Evolutionary conservation across 169 alveolate species (phyloP).

Genomic region (Condylostoma magnum): DNA sequence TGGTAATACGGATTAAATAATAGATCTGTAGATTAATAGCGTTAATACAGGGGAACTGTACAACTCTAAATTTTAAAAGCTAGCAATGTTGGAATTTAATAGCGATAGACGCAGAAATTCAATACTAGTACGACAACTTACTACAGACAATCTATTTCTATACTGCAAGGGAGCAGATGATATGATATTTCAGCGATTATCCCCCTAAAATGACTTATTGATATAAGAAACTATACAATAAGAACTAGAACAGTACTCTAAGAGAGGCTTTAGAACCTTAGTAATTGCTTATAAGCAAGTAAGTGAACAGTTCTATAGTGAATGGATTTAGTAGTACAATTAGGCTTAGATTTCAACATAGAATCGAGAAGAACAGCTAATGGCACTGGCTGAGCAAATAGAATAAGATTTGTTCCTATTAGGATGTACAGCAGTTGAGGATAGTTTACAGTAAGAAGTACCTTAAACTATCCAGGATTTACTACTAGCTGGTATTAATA

Average conservation of each 20-base stretch:
- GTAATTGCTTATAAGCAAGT: conserved; percentile 71
- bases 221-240: conserved; percentile 41
- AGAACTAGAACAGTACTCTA: conserved; percentile 49
- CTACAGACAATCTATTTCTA: conserved; percentile 42
- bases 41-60: neutral
- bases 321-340: conserved; percentile 46
- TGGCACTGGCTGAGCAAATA: conserved; percentile 77
- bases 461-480: conserved; percentile 94
- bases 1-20: conserved; percentile 35
- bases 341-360: conserved; percentile 39
- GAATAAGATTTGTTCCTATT: conserved; percentile 90
- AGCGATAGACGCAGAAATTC: conserved; percentile 85
- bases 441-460: conserved; percentile 95
- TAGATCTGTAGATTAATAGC: conserved; percentile 23
- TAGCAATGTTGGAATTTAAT: conserved; percentile 69
- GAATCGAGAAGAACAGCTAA: conserved; percentile 70
- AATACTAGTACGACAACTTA: conserved; percentile 57
- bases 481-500: conserved; percentile 93
- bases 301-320: conserved; percentile 55
- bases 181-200: conserved; percentile 40
- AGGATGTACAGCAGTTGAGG: conserved; percentile 98
- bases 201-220: conserved; percentile 23
- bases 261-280: conserved; percentile 80
- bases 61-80: conserved; percentile 31
- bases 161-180: conserved; percentile 81